A percentile compares a stretch with the other conserved stretches of the same genome.
These are phyloP conservation scores for Physcomitrellopsis africana DNA, from an alignment of 225 moss, liverwort and hornwort genomes.

Conservation along the genomic window DNA sequence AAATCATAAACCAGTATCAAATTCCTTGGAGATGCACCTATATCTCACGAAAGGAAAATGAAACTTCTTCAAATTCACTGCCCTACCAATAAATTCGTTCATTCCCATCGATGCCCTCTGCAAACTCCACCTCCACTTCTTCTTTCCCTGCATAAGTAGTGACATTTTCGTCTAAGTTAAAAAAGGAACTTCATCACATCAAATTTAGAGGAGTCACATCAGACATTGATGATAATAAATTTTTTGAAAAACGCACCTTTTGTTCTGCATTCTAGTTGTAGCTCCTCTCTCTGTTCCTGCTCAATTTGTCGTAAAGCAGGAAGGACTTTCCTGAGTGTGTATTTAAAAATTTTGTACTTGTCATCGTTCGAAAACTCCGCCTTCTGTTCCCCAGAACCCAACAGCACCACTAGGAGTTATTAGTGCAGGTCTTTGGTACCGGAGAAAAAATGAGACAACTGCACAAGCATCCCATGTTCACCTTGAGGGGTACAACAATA, in stretches of 20 bases:
- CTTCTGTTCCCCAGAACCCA: constrained; percentile 49
- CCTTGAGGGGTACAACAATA: constrained; percentile 56
- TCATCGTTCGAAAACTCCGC: constrained; percentile 46
- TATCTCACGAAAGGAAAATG: neutral
- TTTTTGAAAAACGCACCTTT: constrained; percentile 39
- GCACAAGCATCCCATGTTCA: constrained; percentile 30
- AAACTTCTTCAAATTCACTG: constrained; percentile 22
- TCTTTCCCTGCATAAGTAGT: constrained; percentile 42
- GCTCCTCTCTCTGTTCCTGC: constrained; percentile 56
- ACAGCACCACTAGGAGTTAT: constrained; percentile 21
- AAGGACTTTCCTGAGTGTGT: constrained; percentile 60
- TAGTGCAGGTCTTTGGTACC: constrained; percentile 4
- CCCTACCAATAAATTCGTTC: constrained; percentile 64
- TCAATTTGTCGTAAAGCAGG: constrained; percentile 53
- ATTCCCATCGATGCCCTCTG: constrained; percentile 45
- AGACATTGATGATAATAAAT: neutral
- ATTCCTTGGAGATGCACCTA: neutral
- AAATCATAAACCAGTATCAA: neutral
- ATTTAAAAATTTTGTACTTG: constrained; percentile 47
- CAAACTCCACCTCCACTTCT: constrained; percentile 36
- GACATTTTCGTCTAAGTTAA: constrained; percentile 6
- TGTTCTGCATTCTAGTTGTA: constrained; percentile 42
- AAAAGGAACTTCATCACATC: neutral
- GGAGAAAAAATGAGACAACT: constrained; percentile 11
- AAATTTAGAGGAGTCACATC: neutral